Evolutionary conservation across 73 alveolate genomes (phyloP).

Genomic region (Halteria grandinella): DNA sequence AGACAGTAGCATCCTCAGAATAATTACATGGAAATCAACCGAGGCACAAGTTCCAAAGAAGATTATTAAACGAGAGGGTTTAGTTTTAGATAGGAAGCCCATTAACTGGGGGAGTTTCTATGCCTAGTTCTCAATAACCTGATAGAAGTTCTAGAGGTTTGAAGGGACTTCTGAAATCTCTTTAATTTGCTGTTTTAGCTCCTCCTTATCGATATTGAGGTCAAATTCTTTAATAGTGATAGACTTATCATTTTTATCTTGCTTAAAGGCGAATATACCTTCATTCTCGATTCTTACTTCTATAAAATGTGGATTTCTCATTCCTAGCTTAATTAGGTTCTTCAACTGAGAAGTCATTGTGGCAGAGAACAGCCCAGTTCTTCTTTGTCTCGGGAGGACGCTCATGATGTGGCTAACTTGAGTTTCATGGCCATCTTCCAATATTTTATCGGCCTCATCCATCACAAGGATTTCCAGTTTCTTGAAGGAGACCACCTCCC

Average conservation of each 20-base stretch:
- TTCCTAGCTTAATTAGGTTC: constrained; percentile 92
- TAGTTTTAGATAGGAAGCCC: constrained; percentile 46
- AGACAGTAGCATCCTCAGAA: constrained; percentile 65
- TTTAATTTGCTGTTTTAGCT: constrained; percentile 21
- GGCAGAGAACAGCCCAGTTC: constrained; percentile 99
- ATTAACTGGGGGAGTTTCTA: constrained; percentile 68
- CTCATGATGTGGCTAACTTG: constrained; percentile 77
- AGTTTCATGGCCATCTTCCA: constrained; percentile 89
- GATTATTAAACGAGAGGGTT: constrained; percentile 72
- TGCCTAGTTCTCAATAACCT: constrained; percentile 47
- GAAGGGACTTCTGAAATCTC: constrained; percentile 68
- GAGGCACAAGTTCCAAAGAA: constrained; percentile 95
- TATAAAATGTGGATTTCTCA: constrained; percentile 98
- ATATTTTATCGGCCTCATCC: constrained; percentile 98
- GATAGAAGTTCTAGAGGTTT: constrained; percentile 65
- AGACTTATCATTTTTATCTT: constrained; percentile 59
- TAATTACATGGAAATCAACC: constrained; percentile 80
- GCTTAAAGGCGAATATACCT: constrained; percentile 67
- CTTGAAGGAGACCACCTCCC: constrained; percentile 81
- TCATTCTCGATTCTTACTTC: constrained; percentile 78
- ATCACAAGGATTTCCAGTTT: constrained; percentile 83
- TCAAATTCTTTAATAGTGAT: constrained; percentile 21
- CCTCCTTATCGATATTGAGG: neutral
- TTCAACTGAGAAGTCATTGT: constrained; percentile 97
- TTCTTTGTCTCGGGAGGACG: constrained; percentile 97